Evolutionary conservation across 306 rosid species (phyloP).

Genomic region (Cyclanthera cordifolia): DNA sequence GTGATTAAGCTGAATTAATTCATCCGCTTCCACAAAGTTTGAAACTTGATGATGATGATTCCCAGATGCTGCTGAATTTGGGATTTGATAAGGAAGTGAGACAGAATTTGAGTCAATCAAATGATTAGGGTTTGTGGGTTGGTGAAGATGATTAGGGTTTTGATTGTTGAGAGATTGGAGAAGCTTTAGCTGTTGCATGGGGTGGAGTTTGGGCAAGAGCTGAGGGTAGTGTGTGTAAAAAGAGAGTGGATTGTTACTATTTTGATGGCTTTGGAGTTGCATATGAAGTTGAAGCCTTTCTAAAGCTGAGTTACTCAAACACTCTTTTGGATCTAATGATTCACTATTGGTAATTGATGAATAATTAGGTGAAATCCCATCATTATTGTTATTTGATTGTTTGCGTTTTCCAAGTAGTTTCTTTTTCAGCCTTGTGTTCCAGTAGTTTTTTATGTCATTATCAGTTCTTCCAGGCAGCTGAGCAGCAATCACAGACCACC

Average conservation of each 20-base stretch:
- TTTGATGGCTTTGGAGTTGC: slow-evolving; percentile 81
- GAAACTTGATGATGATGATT: slow-evolving; percentile 24
- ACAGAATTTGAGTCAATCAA: background rate
- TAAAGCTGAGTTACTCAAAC: slow-evolving; percentile 64
- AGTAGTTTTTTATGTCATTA: slow-evolving; percentile 90
- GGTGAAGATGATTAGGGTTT: slow-evolving; percentile 14
- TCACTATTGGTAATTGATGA: background rate
- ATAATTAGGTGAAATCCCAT: slow-evolving; percentile 11
- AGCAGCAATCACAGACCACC: slow-evolving; percentile 99
- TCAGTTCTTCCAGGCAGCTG: slow-evolving; percentile 98
- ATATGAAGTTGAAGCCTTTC: slow-evolving; percentile 94
- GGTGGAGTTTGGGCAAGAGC: slow-evolving; percentile 81
- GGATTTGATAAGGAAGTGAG: slow-evolving; percentile 18
- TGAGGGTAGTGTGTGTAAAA: slow-evolving; percentile 50
- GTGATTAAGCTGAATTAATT: slow-evolving; percentile 38
- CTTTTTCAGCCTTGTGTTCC: slow-evolving; percentile 94
- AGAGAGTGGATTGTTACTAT: slow-evolving; percentile 60
- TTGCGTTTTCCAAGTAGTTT: slow-evolving; percentile 77
- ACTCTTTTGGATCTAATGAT: slow-evolving; percentile 27
- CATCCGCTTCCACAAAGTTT: slow-evolving; percentile 38
- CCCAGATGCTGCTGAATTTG: slow-evolving; percentile 21
- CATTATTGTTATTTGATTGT: slow-evolving; percentile 28
- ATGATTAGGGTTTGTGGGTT: slow-evolving; percentile 18
- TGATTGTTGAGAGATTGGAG: slow-evolving; percentile 31
- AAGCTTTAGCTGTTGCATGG: slow-evolving; percentile 60